These are phyloP conservation scores for Ophiostoma sp. DNA, from an alignment of 2,329 filamentous ascomycete species.

Conservation along the genomic window DNA sequence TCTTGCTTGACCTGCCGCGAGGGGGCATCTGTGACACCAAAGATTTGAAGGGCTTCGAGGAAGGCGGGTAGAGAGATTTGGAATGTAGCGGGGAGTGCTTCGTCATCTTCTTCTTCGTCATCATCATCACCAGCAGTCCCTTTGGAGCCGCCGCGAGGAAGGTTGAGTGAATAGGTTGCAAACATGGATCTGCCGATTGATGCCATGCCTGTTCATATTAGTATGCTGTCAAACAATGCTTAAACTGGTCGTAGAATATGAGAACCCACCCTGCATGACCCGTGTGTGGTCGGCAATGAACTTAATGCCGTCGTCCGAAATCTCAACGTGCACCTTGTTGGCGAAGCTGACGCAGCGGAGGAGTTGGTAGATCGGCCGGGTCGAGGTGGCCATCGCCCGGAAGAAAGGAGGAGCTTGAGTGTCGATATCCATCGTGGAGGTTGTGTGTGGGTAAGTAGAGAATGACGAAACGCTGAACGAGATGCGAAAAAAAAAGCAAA, in stretches of 20 bases:
- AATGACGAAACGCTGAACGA: background rate
- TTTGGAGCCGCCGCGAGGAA: slow-evolving; percentile 32
- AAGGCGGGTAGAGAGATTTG: slow-evolving; percentile 84
- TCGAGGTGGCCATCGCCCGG: slow-evolving; percentile 74
- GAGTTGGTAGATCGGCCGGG: slow-evolving; percentile 69
- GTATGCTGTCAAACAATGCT: too few relatives aligned
- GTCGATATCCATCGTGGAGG: slow-evolving; percentile 8
- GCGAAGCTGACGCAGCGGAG: slow-evolving; percentile 61
- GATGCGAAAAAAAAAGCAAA: background rate
- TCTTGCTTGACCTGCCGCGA: slow-evolving; percentile 59
- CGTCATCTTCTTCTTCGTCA: slow-evolving; percentile 42
- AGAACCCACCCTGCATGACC: slow-evolving; percentile 92
- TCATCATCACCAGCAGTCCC: slow-evolving; percentile 37
- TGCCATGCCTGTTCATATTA: slow-evolving; percentile 57
- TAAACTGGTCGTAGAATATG: too few relatives aligned
- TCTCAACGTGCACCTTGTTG: slow-evolving; percentile 64
- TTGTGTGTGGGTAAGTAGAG: background rate
- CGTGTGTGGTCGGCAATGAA: slow-evolving; percentile 86
- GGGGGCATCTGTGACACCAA: slow-evolving; percentile 75
- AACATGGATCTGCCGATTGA: slow-evolving; percentile 90
- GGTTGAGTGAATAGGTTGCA: slow-evolving; percentile 75
- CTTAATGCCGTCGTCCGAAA: slow-evolving; percentile 80
- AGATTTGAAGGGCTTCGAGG: slow-evolving; percentile 92
- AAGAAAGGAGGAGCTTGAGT: slow-evolving; percentile 53
- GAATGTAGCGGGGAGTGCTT: slow-evolving; percentile 60